These are phyloP conservation scores for Cadophora sp. DNA, from an alignment of 2,329 filamentous ascomycete species.

Conservation along the genomic window DNA sequence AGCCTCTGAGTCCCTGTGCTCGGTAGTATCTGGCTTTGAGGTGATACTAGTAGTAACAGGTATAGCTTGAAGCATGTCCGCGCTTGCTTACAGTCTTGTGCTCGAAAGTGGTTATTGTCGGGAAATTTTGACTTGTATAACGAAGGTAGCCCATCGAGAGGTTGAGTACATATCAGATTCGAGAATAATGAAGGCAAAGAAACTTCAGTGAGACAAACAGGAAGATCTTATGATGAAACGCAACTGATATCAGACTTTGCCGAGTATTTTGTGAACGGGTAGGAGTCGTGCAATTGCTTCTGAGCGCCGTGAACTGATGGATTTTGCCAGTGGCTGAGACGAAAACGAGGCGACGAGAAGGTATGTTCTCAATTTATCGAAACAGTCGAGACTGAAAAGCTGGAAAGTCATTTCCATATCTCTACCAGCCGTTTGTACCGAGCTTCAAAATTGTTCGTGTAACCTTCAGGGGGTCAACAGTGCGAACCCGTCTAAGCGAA, in stretches of 20 bases:
- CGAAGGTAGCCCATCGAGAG: too few relatives aligned
- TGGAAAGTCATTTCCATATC: background rate
- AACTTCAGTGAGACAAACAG: background rate
- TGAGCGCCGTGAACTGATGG: background rate
- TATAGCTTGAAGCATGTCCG: background rate
- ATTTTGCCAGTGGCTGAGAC: background rate
- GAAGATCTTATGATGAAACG: background rate
- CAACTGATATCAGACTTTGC: background rate
- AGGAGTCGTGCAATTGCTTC: background rate
- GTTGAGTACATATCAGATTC: background rate
- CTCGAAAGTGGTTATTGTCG: background rate
- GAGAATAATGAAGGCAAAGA: background rate
- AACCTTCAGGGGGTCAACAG: background rate
- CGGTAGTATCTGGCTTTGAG: background rate
- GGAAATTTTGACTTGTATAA: background rate
- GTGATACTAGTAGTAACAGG: background rate
- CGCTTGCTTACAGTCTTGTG: background rate
- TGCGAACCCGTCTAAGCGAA: constrained; percentile 10
- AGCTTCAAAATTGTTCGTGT: background rate
- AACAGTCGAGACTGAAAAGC: background rate
- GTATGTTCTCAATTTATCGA: background rate
- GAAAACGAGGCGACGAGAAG: background rate
- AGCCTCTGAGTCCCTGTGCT: constrained; percentile 9
- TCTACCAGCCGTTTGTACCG: constrained; percentile 6
- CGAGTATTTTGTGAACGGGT: background rate